Conservation (phyloP, 805 yeast species). For the Candida nitratophila region DNA sequence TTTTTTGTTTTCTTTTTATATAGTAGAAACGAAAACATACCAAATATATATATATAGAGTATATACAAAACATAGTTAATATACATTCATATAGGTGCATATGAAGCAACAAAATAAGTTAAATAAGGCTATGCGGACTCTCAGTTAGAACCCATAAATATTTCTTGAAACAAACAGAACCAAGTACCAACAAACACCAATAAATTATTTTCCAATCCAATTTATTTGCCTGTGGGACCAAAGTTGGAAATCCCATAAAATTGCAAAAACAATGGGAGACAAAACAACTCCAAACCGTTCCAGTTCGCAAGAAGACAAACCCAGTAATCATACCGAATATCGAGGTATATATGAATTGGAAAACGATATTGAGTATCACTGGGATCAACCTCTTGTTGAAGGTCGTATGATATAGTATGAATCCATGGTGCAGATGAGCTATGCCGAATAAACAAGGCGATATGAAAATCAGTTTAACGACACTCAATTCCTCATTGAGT, state of each 20-base stretch:
- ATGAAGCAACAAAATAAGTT: not conserved
- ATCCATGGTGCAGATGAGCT: conserved; percentile 76
- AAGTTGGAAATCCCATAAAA: conserved; percentile 56
- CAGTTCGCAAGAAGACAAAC: conserved; percentile 43
- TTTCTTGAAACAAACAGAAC: conserved; percentile 32
- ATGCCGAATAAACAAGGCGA: conserved; percentile 67
- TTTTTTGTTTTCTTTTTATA: too few species aligned
- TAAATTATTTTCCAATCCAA: conserved; percentile 26
- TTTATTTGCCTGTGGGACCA: conserved; percentile 10
- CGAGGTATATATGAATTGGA: conserved; percentile 61
- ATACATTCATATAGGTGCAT: too few species aligned
- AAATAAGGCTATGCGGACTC: not conserved
- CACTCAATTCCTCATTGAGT: too few species aligned
- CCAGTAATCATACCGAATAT: conserved; percentile 66
- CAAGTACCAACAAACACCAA: conserved; percentile 33
- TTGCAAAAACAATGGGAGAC: conserved; percentile 65
- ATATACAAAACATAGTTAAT: too few species aligned
- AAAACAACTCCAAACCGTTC: conserved; percentile 49
- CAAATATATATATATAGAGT: too few species aligned
- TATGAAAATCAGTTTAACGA: conserved; percentile 23
- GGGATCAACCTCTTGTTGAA: conserved; percentile 25
- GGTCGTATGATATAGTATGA: conserved; percentile 31
- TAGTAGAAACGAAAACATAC: too few species aligned
- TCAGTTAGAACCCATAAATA: conserved; percentile 16
- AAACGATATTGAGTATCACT: conserved; percentile 5